A percentile compares a stretch with the other conserved stretches of the same genome.
Evolutionary conservation across 148 eudicot genomes (phyloP).

Genomic region (Amaranthus hypochondriacus): DNA sequence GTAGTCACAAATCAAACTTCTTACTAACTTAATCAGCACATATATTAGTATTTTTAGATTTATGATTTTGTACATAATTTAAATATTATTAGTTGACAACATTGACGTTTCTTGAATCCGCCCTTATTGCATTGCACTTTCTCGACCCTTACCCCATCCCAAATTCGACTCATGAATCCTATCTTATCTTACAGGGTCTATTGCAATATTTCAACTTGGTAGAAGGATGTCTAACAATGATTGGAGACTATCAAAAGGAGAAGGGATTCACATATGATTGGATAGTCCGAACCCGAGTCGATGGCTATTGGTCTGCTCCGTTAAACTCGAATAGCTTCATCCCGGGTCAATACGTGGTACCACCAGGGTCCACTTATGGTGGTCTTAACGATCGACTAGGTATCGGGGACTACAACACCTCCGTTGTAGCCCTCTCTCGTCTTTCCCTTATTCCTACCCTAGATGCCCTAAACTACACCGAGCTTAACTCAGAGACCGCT

Average conservation of each 20-base stretch:
- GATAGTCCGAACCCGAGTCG: conserved; percentile 92
- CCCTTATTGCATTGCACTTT: too few species aligned
- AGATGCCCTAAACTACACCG: conserved; percentile 42
- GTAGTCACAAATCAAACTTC: too few species aligned
- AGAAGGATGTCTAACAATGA: conserved; percentile 78
- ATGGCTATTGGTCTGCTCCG: conserved; percentile 78
- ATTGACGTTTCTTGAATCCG: too few species aligned
- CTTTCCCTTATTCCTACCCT: conserved; percentile 68
- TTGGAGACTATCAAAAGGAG: conserved; percentile 44
- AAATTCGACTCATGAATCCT: not conserved
- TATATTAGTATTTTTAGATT: too few species aligned
- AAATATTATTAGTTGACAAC: too few species aligned
- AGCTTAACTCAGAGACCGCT: conserved; percentile 77
- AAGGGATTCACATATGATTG: conserved; percentile 80
- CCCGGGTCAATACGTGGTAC: conserved; percentile 60
- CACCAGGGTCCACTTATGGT: conserved; percentile 67
- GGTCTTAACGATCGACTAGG: conserved; percentile 93
- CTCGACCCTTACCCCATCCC: too few species aligned
- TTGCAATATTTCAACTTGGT: conserved; percentile 84
- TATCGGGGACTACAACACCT: conserved; percentile 64
- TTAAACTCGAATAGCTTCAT: conserved; percentile 52
- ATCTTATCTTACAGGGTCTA: conserved; percentile 53
- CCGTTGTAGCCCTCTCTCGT: conserved; percentile 72
- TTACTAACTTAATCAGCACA: too few species aligned
- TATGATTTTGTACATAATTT: too few species aligned